Base-by-base conservation (phyloP, 2,329 filamentous ascomycete genomes). In the Fusarium siculi region DNA sequence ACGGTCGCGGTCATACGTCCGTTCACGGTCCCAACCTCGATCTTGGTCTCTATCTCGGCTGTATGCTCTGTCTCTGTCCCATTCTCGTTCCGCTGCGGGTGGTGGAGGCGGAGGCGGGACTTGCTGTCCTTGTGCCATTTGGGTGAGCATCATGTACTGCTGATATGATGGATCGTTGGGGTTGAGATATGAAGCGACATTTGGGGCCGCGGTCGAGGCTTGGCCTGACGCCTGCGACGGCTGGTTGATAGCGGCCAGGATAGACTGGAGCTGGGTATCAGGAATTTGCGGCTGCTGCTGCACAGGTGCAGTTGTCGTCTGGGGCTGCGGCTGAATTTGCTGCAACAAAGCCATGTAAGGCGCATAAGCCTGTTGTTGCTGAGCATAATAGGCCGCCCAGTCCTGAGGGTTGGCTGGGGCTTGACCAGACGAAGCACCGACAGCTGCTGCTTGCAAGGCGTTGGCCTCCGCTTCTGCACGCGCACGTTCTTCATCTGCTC, bases 301-400 rank as follows among this genome's bases (percentile, higher is more conserved):
- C 43, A 59, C 55, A 34, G 69, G 65, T 19, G 62, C 28, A 47
- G 66, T 49, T 19, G 42, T 61, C 16, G 57, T 39, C 32, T 71
- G 73, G 15, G 57, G 57, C 19, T 76, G 74, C 19, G 57, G 64
- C 25, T 76, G 74, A 15, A 84, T 80, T 53, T 84, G 83, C 53
- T 84, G 83, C 12, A 85, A 74, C 34, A 84, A 68, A 14, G 83
- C 82, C 82, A 85, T 80, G 70, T 85, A 84, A 37, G 84, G 84
- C 6, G 80, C 80, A 63, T 84, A 84, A 28, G 81, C 79, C 56
- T 83, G 82, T 53, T 82, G 81, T 40, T 82, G 80, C 70, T 85
- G 83, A 7, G 83, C 81, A 68, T 83, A 85, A 54, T 84, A 85
- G 8, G 81, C 80, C 4, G 81, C 80, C 82, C 83, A 84, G 15